Evolutionary conservation across 108 stramenopile species (phyloP).

Genomic region (Epithemia pelagica): DNA sequence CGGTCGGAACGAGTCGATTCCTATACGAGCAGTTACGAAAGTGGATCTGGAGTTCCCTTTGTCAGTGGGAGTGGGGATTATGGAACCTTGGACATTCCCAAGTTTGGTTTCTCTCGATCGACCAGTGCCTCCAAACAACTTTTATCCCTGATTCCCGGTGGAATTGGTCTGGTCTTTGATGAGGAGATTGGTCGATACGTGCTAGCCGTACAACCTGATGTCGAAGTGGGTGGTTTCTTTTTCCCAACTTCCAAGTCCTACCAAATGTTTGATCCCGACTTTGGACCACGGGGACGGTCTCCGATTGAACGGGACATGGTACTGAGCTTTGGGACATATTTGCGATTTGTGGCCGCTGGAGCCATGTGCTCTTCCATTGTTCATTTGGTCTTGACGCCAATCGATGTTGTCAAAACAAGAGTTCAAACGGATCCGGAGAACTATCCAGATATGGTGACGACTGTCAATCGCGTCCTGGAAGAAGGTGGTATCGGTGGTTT

Average conservation of each 20-base stretch:
- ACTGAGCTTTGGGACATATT: slow-evolving; percentile 43
- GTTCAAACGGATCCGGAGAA: slow-evolving; percentile 76
- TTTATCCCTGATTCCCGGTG: slow-evolving; percentile 63
- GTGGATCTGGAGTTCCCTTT: slow-evolving; percentile 1
- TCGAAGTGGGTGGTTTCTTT: slow-evolving; percentile 7
- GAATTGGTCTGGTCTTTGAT: slow-evolving; percentile 65
- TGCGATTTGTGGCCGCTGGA: slow-evolving; percentile 65
- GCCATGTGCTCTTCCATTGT: slow-evolving; percentile 69
- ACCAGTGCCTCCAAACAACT: slow-evolving; percentile 44
- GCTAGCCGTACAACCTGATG: slow-evolving; percentile 26
- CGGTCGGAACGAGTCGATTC: slow-evolving; percentile 29
- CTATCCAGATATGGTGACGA: slow-evolving; percentile 47
- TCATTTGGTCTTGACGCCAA: slow-evolving; percentile 67
- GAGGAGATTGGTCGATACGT: slow-evolving; percentile 41
- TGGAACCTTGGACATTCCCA: slow-evolving; percentile 8
- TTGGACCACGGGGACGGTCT: slow-evolving; percentile 76
- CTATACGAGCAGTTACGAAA: slow-evolving; percentile 27
- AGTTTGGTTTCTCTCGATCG: slow-evolving; percentile 12
- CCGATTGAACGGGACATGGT: slow-evolving; percentile 77
- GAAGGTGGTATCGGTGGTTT: slow-evolving; percentile 51
- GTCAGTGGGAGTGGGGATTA: slow-evolving; percentile 3
- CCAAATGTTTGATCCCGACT: slow-evolving; percentile 63
- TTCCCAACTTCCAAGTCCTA: slow-evolving; percentile 25
- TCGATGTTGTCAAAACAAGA: slow-evolving; percentile 74
- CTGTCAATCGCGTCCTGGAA: slow-evolving; percentile 50